Base-by-base conservation (phyloP, 805 yeast genomes). In the Sungouiella blattae region DNA sequence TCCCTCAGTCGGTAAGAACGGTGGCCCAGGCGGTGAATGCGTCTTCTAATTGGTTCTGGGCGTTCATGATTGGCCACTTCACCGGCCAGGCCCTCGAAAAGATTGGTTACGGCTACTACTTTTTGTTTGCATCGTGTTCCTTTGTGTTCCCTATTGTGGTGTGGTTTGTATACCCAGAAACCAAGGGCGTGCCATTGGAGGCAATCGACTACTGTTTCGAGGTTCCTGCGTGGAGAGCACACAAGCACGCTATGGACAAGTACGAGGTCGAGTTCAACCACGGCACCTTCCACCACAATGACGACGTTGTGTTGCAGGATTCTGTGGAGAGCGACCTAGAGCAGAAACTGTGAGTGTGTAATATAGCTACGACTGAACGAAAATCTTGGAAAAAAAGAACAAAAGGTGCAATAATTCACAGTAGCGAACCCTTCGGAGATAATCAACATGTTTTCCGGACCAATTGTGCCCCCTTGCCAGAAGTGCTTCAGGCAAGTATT, bases 41-140 rank as follows among this genome's bases (percentile, higher is more conserved):
- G 0, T 57, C 71, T 6, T 58, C 70, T 18, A 67, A 69, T 35
- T 71, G 77, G 77, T 64, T 69, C 45, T 69, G 75, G 67, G 73
- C 71, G 5, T 72, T 72, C 44, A 62, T 72, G 37, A 64, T 71
- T 57, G 73, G 73, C 5, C 58, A 73, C 40, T 66, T 63, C 43
- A 64, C 74, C 8, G 66, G 69, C 18, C 55, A 71, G 40, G 72
- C 73, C 57, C 60, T 71, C 31, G 54, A 55, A 20, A 52, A 55
- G 21, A 69, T 71, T 55, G 60, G 63, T 4, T 72, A 64, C 47
- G 74, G 73, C 17, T 58, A 67, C 26, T 71, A 67, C 48, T 67
- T 70, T 45, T 59, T 73, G 44, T 66, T 67, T 46, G 71, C 64
- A 2, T 18, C 56, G 9, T 46, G 58, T 29, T 51, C 60, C 28